Percentiles rank a stretch among this genome's conserved stretches.
Conservation (phyloP, 768 basidiomycete genomes). For the Boletus pseudo-olivaceus region DNA sequence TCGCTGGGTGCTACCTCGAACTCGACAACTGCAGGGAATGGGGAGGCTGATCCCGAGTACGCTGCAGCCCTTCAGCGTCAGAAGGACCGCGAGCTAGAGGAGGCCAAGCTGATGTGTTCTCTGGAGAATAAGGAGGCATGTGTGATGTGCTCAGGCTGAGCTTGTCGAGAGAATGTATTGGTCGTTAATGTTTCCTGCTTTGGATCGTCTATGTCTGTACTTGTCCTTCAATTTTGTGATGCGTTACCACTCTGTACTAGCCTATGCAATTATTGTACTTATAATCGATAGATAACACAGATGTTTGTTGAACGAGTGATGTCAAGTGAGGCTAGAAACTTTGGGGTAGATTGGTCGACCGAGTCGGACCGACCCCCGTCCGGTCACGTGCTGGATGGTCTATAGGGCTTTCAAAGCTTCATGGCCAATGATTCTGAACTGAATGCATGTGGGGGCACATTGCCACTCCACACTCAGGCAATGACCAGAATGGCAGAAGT, state of each 20-base stretch:
- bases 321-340: not conserved
- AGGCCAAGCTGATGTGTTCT: slow-evolving; percentile 79
- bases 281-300: slow-evolving; percentile 6
- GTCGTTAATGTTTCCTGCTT: not conserved
- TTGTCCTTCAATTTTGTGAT: not conserved
- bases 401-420: too few relatives aligned
- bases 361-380: too few relatives aligned
- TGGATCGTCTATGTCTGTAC: slow-evolving; percentile 6
- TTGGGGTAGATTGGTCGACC: too few relatives aligned
- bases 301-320: not conserved
- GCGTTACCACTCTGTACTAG: slow-evolving; percentile 9
- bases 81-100: slow-evolving; percentile 71
- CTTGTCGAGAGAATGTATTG: not conserved
- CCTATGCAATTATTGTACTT: slow-evolving; percentile 18
- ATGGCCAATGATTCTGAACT: not conserved
- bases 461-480: not conserved
- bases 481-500: not conserved
- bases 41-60: slow-evolving; percentile 61
- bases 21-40: slow-evolving; percentile 31
- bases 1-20: slow-evolving; percentile 11
- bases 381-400: not conserved
- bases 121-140: slow-evolving; percentile 94
- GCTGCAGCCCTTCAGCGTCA: slow-evolving; percentile 72
- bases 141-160: slow-evolving; percentile 84
- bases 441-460: not conserved